Evolutionary conservation across 2,329 filamentous ascomycete genomes (phyloP).

Genomic region (Pyrenophora graminea): DNA sequence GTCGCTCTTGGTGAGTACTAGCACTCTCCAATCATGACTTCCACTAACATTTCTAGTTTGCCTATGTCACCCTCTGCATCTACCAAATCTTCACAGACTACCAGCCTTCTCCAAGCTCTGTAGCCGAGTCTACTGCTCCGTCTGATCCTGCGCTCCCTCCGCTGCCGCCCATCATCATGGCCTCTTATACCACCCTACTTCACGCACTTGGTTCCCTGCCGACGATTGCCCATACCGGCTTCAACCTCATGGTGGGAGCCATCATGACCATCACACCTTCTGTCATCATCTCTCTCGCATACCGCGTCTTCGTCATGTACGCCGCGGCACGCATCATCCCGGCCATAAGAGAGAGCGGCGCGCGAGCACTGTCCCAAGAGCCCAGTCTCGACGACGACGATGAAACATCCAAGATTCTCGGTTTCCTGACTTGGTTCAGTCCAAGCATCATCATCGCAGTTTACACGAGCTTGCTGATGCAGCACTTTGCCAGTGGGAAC

Average conservation of each 20-base stretch:
- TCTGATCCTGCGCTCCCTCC: slow-evolving; percentile 88
- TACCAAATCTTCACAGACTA: slow-evolving; percentile 99
- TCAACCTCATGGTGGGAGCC: slow-evolving; percentile 86
- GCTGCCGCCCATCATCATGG: slow-evolving; percentile 97
- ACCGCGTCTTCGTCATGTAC: slow-evolving; percentile 93
- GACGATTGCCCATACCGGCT: slow-evolving; percentile 77
- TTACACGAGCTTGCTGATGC: slow-evolving; percentile 92
- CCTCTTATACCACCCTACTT: slow-evolving; percentile 89
- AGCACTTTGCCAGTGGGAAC: slow-evolving; percentile 78
- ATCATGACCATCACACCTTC: slow-evolving; percentile 95
- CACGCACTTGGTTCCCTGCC: slow-evolving; percentile 84
- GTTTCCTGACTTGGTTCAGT: slow-evolving; percentile 89
- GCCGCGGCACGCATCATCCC: slow-evolving; percentile 95
- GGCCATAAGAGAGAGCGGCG: slow-evolving; percentile 84
- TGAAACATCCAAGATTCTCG: slow-evolving; percentile 76
- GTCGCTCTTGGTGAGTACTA: slow-evolving; percentile 67
- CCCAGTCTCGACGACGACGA: slow-evolving; percentile 84
- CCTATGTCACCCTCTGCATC: slow-evolving; percentile 96
- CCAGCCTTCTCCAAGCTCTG: slow-evolving; percentile 69
- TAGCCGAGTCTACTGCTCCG: slow-evolving; percentile 57
- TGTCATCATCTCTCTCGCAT: slow-evolving; percentile 91
- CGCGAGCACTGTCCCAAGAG: slow-evolving; percentile 79
- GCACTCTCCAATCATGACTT: background rate
- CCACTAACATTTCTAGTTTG: slow-evolving; percentile 61
- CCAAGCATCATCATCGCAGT: slow-evolving; percentile 93